These are phyloP conservation scores for Anthostomella pinea DNA, from an alignment of 2,329 filamentous ascomycete genomes.

Conservation along the genomic window DNA sequence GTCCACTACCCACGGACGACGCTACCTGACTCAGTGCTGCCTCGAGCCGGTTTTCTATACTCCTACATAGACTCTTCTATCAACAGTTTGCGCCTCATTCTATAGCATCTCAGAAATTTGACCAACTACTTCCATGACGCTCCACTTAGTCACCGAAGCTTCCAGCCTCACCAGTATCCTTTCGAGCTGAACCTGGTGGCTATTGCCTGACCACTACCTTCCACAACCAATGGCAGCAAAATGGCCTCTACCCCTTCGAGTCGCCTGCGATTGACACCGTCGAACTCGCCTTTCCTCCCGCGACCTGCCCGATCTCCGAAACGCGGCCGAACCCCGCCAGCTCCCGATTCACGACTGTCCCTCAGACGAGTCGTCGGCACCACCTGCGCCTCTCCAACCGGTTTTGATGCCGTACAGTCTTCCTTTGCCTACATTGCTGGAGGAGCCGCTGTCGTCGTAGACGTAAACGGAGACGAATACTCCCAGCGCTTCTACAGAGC, in stretches of 20 bases:
- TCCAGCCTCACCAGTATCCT: slow-evolving; percentile 1
- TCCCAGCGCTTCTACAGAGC: slow-evolving; percentile 89
- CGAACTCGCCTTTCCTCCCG: slow-evolving; percentile 68
- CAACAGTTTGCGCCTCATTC: slow-evolving; percentile 6
- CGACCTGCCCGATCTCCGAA: slow-evolving; percentile 63
- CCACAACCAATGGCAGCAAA: slow-evolving; percentile 47
- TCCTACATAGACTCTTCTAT: slow-evolving; percentile 1
- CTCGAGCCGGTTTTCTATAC: slow-evolving; percentile 8
- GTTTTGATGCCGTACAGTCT: slow-evolving; percentile 76
- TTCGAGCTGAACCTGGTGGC: no score
- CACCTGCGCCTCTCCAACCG: slow-evolving; percentile 78
- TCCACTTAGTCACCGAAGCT: slow-evolving; percentile 6
- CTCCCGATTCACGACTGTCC: slow-evolving; percentile 62
- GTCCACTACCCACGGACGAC: no score
- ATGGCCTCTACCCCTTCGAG: slow-evolving; percentile 60
- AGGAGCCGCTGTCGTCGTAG: slow-evolving; percentile 86
- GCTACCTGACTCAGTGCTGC: no score
- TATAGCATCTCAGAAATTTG: no score
- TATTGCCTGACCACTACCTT: slow-evolving; percentile 6
- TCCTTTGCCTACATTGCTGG: slow-evolving; percentile 91
- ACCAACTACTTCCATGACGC: slow-evolving; percentile 19
- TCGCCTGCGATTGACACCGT: slow-evolving; percentile 69
- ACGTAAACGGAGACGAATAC: slow-evolving; percentile 65
- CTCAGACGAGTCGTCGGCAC: slow-evolving; percentile 87
- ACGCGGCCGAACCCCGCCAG: slow-evolving; percentile 45